Conservation (phyloP, 148 eudicot genomes). For the Camellia lanceoleosa region DNA sequence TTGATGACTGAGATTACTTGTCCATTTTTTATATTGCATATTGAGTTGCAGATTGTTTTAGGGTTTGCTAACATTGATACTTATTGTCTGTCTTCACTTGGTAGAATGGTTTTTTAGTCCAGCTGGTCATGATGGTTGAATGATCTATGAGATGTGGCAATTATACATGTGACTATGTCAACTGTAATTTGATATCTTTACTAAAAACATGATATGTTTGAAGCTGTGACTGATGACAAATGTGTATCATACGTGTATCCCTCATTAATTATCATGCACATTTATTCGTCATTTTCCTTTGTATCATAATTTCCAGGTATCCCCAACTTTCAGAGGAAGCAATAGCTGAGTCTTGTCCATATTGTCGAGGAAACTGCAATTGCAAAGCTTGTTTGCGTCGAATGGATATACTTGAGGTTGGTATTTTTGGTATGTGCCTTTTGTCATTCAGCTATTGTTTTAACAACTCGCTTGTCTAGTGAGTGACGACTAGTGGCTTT, state of each 20-base stretch:
- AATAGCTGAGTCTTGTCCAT: constrained; percentile 50
- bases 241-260: neutral
- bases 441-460: neutral
- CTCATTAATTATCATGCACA: neutral
- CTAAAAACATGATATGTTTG: neutral
- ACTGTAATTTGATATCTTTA: neutral
- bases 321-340: constrained; percentile 49
- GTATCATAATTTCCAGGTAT: constrained; percentile 35
- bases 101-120: neutral
- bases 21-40: neutral
- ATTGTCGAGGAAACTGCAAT: constrained; percentile 57
- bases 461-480: neutral
- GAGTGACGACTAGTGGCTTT: neutral
- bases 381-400: constrained; percentile 60
- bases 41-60: neutral
- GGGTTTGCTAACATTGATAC: neutral
- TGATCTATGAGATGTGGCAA: neutral
- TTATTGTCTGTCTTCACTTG: neutral
- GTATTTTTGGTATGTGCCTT: constrained; percentile 7
- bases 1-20: neutral
- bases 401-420: constrained; percentile 26
- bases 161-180: neutral
- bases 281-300: neutral
- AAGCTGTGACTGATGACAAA: neutral
- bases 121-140: neutral